phyloP scores from a whole-genome alignment of 805 yeast species.

The Danielozyma ontarioensis region DNA sequence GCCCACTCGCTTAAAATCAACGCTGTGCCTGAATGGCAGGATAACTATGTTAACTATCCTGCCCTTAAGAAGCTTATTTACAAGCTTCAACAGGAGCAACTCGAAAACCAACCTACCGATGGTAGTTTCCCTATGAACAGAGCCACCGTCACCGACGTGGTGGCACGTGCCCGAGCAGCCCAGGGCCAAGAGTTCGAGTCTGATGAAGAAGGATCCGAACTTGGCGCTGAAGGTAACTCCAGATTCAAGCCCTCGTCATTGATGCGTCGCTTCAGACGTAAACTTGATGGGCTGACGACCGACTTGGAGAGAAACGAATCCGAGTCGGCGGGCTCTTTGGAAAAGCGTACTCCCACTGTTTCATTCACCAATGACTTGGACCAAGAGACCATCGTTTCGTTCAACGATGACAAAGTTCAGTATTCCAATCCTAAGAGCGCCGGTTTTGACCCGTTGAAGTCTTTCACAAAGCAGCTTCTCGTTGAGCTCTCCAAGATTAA shows the following conservation, averaged over 20 bases:
- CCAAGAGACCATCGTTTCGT: constrained; percentile 11
- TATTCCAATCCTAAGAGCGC: constrained; percentile 4
- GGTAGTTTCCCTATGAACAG: constrained; percentile 14
- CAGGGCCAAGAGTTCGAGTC: constrained; percentile 1
- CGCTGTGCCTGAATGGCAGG: constrained; percentile 53
- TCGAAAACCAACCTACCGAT: constrained; percentile 19
- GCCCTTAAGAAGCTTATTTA: constrained; percentile 54
- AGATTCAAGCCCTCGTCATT: constrained; percentile 2
- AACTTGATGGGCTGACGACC: background rate
- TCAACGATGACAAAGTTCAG: constrained; percentile 4
- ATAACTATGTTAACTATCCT: constrained; percentile 40
- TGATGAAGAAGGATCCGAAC: constrained; percentile 1
- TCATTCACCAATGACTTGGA: constrained; percentile 13
- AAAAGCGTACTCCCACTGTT: constrained; percentile 6
- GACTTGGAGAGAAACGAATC: background rate
- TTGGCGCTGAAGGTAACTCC: too few species aligned
- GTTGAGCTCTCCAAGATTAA: constrained; percentile 50
- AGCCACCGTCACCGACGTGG: constrained; percentile 25
- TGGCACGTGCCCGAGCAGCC: constrained; percentile 7
- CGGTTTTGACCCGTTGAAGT: constrained; percentile 26
- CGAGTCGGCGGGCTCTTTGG: background rate
- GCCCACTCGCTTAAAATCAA: constrained; percentile 46
- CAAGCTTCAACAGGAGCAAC: constrained; percentile 42
- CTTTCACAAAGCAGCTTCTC: constrained; percentile 42
- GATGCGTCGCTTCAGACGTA: constrained; percentile 1